Percentiles rank a stretch among this genome's conserved stretches.
Evolutionary conservation across 169 alveolate genomes (phyloP).

Genomic region (Plasmodium gallinaceum): DNA sequence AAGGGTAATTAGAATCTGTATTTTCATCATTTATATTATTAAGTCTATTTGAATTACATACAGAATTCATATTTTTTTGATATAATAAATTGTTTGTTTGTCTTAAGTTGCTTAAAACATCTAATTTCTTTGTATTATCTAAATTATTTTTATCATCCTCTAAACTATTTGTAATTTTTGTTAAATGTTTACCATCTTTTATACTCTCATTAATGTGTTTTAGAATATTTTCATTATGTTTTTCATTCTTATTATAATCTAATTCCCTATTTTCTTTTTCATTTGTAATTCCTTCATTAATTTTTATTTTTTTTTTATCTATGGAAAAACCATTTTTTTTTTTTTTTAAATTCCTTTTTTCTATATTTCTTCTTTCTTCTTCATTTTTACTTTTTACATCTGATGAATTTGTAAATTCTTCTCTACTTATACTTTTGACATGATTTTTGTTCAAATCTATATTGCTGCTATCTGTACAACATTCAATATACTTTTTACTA

Average conservation of each 20-base stretch:
- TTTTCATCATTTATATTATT: neutral
- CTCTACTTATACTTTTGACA: no score
- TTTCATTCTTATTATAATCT: neutral
- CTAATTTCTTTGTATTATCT: no score
- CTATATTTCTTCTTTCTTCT: no score
- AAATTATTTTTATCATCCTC: no score
- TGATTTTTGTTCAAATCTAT: neutral
- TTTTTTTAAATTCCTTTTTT: no score
- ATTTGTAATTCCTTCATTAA: neutral
- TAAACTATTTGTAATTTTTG: neutral
- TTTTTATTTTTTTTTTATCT: constrained; percentile 1
- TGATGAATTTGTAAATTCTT: no score
- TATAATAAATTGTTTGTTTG: neutral
- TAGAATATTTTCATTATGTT: neutral
- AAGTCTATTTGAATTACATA: neutral
- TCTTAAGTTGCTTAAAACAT: no score
- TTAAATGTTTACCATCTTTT: constrained; percentile 9
- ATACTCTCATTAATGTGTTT: neutral
- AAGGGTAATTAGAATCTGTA: neutral
- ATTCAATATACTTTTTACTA: neutral
- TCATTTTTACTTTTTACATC: no score
- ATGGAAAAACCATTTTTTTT: no score
- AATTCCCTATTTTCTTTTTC: no score
- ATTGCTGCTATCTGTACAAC: neutral
- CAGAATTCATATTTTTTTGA: neutral